phyloP scores from a whole-genome alignment of 345 rosid species.

The Linum trigynum region DNA sequence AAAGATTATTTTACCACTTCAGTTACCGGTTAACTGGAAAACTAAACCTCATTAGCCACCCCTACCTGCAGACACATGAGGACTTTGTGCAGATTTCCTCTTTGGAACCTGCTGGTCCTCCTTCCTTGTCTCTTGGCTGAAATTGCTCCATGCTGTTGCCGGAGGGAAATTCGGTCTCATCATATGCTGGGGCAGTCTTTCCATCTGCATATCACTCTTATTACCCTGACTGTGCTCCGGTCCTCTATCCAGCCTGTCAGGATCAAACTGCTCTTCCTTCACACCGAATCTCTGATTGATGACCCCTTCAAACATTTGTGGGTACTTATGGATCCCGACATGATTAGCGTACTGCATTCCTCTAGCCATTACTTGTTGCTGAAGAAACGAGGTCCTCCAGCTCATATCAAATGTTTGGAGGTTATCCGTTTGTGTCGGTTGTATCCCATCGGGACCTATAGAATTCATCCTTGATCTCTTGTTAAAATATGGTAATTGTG shows the following conservation, averaged over 20 bases:
- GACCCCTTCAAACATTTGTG: conserved; percentile 62
- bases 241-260: conserved; percentile 45
- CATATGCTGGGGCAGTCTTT: conserved; percentile 48
- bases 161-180: conserved; percentile 52
- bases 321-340: conserved; percentile 50
- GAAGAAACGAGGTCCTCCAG: conserved; percentile 54
- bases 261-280: conserved; percentile 73
- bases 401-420: conserved; percentile 54
- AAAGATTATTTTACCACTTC: too few relatives aligned
- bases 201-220: conserved; percentile 44
- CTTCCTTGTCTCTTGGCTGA: conserved; percentile 58
- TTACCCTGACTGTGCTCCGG: conserved; percentile 28
- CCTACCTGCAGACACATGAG: conserved; percentile 59
- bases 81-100: conserved; percentile 80
- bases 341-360: conserved; percentile 44
- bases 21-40: too few relatives aligned
- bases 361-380: conserved; percentile 49
- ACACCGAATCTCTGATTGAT: conserved; percentile 56
- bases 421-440: conserved; percentile 60
- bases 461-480: conserved; percentile 51
- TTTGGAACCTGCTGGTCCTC: conserved; percentile 70
- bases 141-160: conserved; percentile 50
- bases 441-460: conserved; percentile 53
- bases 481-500: conserved; percentile 48
- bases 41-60: too few relatives aligned